A percentile compares a stretch with the other conserved stretches of the same genome.
Evolutionary conservation across 169 alveolate genomes (phyloP).

Genomic region (Plasmodium coatneyi): DNA sequence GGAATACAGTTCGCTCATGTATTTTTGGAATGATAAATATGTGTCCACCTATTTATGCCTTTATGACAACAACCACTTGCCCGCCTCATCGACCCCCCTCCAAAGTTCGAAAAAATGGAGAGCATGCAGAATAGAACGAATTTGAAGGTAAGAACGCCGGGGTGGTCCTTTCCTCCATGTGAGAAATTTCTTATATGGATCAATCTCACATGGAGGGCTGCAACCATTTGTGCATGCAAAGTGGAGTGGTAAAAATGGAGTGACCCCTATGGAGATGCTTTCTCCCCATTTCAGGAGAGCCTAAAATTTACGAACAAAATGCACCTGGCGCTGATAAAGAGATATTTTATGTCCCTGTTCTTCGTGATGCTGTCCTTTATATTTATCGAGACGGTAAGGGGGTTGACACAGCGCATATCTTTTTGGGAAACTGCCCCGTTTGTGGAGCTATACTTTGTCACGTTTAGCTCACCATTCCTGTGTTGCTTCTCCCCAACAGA

Average conservation of each 20-base stretch:
- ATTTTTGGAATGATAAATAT: not conserved
- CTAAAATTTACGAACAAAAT: conserved; percentile 65
- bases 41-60: not conserved
- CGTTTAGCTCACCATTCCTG: not conserved
- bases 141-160: conserved; percentile 3
- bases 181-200: not conserved
- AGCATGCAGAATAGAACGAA: conserved; percentile 40
- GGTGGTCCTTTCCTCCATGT: not conserved
- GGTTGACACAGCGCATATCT: not conserved
- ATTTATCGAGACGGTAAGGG: conserved; percentile 50
- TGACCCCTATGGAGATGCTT: not conserved
- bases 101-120: conserved; percentile 63
- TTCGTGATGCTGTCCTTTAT: conserved; percentile 52
- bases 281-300: conserved; percentile 30
- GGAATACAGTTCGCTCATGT: not conserved
- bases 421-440: not conserved
- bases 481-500: not conserved
- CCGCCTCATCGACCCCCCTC: not conserved
- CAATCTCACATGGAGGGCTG: not conserved
- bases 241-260: not conserved
- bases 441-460: not conserved
- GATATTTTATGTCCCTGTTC: conserved; percentile 58
- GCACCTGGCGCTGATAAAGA: conserved; percentile 67
- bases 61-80: not conserved
- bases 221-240: not conserved